phyloP scores from a whole-genome alignment of 2,329 filamentous ascomycete species.

The Aspergillus neotritici region DNA sequence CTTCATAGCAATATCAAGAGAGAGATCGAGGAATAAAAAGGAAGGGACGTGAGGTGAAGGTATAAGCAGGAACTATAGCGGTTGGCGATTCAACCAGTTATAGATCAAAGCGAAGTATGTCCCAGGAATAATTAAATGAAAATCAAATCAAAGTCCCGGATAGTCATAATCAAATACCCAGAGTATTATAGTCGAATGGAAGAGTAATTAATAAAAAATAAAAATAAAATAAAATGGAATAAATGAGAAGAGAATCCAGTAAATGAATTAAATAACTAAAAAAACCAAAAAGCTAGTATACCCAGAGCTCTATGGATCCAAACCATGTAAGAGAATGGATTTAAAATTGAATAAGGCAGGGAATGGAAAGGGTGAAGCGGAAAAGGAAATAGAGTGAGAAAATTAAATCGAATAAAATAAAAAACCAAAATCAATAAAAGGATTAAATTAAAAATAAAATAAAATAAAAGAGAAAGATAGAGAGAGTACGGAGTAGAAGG shows the following conservation, averaged over 20 bases:
- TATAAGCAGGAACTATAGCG: no score
- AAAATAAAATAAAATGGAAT: constrained; percentile 9
- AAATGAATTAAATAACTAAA: constrained; percentile 17
- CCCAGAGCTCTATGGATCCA: constrained; percentile 1
- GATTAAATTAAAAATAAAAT: constrained; percentile 8
- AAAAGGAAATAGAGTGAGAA: constrained; percentile 11
- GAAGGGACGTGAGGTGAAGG: constrained; percentile 1
- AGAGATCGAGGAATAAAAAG: constrained; percentile 8
- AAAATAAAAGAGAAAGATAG: constrained; percentile 5
- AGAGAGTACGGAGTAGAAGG: constrained; percentile 8
- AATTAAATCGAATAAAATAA: constrained; percentile 31
- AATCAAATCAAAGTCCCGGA: no score
- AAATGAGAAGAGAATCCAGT: constrained; percentile 12
- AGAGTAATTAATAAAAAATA: constrained; percentile 1
- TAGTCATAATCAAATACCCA: no score
- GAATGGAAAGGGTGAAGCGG: not conserved
- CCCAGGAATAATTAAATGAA: no score
- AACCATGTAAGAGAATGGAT: not conserved
- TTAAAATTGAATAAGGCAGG: constrained; percentile 9
- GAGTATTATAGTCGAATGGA: no score
- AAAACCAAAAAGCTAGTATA: not conserved
- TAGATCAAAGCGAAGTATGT: not conserved
- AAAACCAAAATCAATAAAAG: not conserved
- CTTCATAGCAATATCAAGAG: constrained; percentile 7
- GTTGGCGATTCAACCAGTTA: not conserved